Evolutionary conservation across 2,329 filamentous ascomycete species (phyloP), one percentile per base, ranked within the genome.

Genomic region (Periglandula ipomoeae): DNA sequence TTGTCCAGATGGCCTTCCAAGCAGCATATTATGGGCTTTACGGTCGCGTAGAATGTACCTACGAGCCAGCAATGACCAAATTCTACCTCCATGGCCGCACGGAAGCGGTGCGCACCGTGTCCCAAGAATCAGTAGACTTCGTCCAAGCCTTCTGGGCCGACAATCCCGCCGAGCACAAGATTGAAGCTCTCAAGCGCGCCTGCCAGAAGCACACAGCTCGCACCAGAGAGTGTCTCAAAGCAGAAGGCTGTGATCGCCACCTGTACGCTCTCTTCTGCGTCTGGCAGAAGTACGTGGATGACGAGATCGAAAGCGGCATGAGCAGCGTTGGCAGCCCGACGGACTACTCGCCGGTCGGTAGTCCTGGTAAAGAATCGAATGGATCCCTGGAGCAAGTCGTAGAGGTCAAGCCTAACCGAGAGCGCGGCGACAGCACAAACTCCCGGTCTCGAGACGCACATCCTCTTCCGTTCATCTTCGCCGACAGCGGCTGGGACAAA

Each of bases 31-130:
- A 96, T 61, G 93, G 93, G 2, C 76, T 98, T 7, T 98, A 97
- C 59, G 93, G 93, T 3, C 82, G 89, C 4, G 81, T 95, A 1
- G 93, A 97, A 66, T 95, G 89, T 62, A 93, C 90, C 0, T 98
- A 98, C 64, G 93, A 98, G 67, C 93, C 93, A 7, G 91, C 93
- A 38, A 97, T 98, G 93, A 98, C 93, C 46, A 98, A 98, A 66
- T 74, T 85, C 51, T 98, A 81, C 69, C 80, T 94, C 52, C 93
- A 97, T 63, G 93, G 93, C 10, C 85, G 93, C 41, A 98, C 93
- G 0, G 93, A 98, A 68, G 91, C 93, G 4, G 85, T 98, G 55
- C 81, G 93, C 41, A 83, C 87, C 0, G 91, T 95, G 1, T 89
- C 89, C 0, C 76, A 82, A 0, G 89, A 94, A 55, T 85, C 85